Base-by-base conservation (phyloP, 2,329 filamentous ascomycete species). In the Xylaria digitata region DNA sequence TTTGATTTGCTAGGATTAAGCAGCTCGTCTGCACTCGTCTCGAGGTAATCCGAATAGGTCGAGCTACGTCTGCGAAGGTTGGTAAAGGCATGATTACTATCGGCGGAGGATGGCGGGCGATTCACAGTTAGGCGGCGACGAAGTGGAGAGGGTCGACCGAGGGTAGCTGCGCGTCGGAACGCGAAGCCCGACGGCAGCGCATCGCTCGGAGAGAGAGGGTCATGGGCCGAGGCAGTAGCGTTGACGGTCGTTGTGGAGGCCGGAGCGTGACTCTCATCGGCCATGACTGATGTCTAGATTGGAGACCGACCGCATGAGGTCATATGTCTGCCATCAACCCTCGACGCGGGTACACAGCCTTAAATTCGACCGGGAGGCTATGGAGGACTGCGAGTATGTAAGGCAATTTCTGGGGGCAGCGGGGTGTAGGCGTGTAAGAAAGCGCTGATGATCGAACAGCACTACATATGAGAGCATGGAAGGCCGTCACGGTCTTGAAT, bases 21-120 rank as follows among this genome's bases (percentile, higher is more conserved):
- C 30, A 96, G 82, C 71, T 92, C 89, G 73, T 92, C 89, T 0
- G 90, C 91, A 21, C 91, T 92, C 1, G 87, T 87, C 53, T 86
- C 86, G 50, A 90, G 81, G 73, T 86, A 90, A 74, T 94, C 92
- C 32, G 93, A 96, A 69, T 96, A 87, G 54, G 89, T 89, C 42
- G 93, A 96, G 80, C 91, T 92, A 68, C 92, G 87, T 61, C 92
- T 87, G 32, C 87, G 86, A 57, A 77, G 75, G 53, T 71, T 63
- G 61, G 71, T 63, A 58, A 78, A 71, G 68, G 72, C 63, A 62
- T 72, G 63, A 40, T 68, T 65, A 53, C 72, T 63, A 7, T 65
- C 61, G 48, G 60, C 57, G 19, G 67, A 50, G 49, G 67, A 53
- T 7, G 68, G 49, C 68, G 75, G 57, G 32, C 62, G 13, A 37